These are phyloP conservation scores for Mycosphaerelloides madeirae DNA, from an alignment of 2,329 filamentous ascomycete genomes.

Conservation along the genomic window DNA sequence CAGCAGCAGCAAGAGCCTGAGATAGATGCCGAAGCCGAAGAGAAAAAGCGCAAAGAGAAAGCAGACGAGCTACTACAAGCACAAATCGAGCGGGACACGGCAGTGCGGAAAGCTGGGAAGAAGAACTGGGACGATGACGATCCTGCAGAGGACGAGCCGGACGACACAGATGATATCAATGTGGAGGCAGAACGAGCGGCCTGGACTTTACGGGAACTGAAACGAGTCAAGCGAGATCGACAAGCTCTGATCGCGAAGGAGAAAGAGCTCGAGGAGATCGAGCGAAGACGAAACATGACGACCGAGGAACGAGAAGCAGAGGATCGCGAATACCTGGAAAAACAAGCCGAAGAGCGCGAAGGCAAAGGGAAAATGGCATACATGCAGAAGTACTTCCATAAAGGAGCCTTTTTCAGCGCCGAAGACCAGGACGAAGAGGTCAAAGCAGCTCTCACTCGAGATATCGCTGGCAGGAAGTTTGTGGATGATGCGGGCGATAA, in stretches of 20 bases:
- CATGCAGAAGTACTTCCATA: conserved; percentile 96
- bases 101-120: conserved; percentile 68
- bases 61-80: conserved; percentile 80
- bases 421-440: conserved; percentile 60
- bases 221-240: conserved; percentile 80
- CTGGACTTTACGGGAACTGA: conserved; percentile 90
- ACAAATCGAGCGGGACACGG: conserved; percentile 76
- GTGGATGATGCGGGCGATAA: conserved; percentile 78
- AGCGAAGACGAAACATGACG: conserved; percentile 79
- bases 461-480: conserved; percentile 80
- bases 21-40: conserved; percentile 43
- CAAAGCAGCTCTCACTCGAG: conserved; percentile 70
- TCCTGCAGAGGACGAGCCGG: conserved; percentile 63
- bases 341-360: conserved; percentile 72
- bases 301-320: conserved; percentile 81
- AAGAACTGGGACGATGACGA: conserved; percentile 82
- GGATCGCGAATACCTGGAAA: conserved; percentile 70
- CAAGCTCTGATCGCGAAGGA: conserved; percentile 73
- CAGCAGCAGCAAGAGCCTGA: conserved; percentile 33
- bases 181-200: conserved; percentile 83
- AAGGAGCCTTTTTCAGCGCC: conserved; percentile 90
- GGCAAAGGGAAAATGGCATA: conserved; percentile 74
- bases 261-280: conserved; percentile 80
- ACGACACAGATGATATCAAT: conserved; percentile 83
- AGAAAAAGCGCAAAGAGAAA: conserved; percentile 61